A percentile compares a stretch with the other conserved stretches of the same genome.
Evolutionary conservation across 352 stramenopile genomes (phyloP).

Genomic region (Phytophthora podocarpi): DNA sequence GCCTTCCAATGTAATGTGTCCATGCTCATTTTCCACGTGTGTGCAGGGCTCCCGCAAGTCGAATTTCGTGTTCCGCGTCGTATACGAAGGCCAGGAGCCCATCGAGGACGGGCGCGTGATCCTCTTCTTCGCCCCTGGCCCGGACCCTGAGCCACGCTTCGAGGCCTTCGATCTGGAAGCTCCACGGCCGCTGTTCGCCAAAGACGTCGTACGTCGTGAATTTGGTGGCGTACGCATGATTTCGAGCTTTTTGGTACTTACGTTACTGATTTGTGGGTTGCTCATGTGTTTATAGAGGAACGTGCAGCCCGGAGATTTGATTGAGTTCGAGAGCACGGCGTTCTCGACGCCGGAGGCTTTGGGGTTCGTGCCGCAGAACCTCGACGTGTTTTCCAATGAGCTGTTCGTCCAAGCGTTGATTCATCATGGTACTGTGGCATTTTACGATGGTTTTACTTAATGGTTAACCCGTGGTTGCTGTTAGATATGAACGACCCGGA

Average conservation of each 20-base stretch:
- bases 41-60: conserved; percentile 44
- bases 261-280: conserved; percentile 1
- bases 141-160: conserved; percentile 53
- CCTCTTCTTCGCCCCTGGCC: conserved; percentile 60
- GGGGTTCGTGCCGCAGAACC: conserved; percentile 60
- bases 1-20: background rate
- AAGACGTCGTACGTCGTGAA: conserved; percentile 52
- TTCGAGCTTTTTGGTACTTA: background rate
- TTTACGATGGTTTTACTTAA: background rate
- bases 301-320: conserved; percentile 51
- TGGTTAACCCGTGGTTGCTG: background rate
- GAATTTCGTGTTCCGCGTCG: conserved; percentile 62
- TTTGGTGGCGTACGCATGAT: background rate
- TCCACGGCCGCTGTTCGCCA: conserved; percentile 64
- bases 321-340: conserved; percentile 70
- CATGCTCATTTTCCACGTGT: conserved; percentile 2
- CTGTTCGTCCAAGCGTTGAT: conserved; percentile 74
- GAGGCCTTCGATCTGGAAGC: conserved; percentile 65
- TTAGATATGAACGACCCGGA: conserved; percentile 73
- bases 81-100: conserved; percentile 42
- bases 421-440: conserved; percentile 51
- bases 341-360: conserved; percentile 65
- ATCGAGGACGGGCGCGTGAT: conserved; percentile 57
- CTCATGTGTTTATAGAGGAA: conserved; percentile 37
- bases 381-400: conserved; percentile 47